Percentiles rank a stretch among this genome's conserved stretches.
These are phyloP conservation scores for Umbelopsis sp. DNA, from an alignment of 192 early-diverging fungal genomes.

Conservation along the genomic window DNA sequence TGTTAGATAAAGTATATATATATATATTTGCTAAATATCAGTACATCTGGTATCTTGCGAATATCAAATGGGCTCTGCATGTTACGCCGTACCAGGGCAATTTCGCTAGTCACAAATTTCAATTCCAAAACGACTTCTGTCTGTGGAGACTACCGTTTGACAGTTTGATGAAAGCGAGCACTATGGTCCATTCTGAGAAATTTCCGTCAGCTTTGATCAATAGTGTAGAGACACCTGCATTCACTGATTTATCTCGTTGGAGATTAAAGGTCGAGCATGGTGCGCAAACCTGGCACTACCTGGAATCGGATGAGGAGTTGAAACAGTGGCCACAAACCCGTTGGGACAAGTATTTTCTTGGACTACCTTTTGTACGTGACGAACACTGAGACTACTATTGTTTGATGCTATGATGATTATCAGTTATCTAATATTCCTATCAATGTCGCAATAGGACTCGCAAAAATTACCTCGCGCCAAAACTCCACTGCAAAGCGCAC, in stretches of 20 bases:
- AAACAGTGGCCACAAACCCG: slow-evolving; percentile 74
- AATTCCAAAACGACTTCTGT: no score
- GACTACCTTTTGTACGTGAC: slow-evolving; percentile 54
- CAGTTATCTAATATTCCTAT: not conserved
- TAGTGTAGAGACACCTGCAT: slow-evolving; percentile 25
- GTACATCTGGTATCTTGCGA: no score
- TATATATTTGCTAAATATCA: no score
- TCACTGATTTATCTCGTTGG: slow-evolving; percentile 86
- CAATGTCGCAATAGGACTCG: slow-evolving; percentile 42
- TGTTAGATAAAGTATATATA: not conserved
- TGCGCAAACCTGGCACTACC: slow-evolving; percentile 91
- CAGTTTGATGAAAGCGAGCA: no score
- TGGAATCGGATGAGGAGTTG: slow-evolving; percentile 53
- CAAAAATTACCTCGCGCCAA: slow-evolving; percentile 58
- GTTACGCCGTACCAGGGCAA: no score
- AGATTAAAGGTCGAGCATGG: slow-evolving; percentile 84
- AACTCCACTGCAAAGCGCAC: slow-evolving; percentile 80
- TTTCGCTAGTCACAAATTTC: no score
- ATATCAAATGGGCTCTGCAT: no score
- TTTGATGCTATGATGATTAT: not conserved
- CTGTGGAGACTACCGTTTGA: no score
- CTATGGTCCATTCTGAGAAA: slow-evolving; percentile 17
- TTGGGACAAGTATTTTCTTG: slow-evolving; percentile 90
- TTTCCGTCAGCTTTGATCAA: slow-evolving; percentile 19
- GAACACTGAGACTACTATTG: not conserved